Base-by-base conservation (phyloP, 306 rosid genomes). In the Mimosa bimucronata region DNA sequence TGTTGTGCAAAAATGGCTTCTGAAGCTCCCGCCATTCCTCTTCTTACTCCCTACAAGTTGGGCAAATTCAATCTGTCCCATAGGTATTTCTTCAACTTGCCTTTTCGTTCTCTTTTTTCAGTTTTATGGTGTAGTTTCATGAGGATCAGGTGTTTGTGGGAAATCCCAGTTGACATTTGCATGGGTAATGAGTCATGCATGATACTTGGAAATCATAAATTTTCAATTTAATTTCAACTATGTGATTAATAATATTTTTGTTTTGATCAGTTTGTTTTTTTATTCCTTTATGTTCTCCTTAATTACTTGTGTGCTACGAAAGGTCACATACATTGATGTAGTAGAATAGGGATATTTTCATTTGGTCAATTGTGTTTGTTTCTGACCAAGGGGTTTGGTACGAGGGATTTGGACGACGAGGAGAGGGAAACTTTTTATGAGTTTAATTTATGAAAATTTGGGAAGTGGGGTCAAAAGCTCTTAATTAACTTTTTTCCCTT, bases 61-160 rank as follows among this genome's bases (percentile, higher is more conserved):
- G 72, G 72, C 1, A 67, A n/a, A 1, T 67, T 67, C 72, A 38
- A 38, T n/a, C 48, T 67, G 38, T 67, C 72, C 50, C 72, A 67
- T 11, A 67, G 72, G 72, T 67, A 55, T 34, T 66, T 18, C 28
- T 21, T 21, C 21, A 45, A 45, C n/a, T 45, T 48, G 55, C 11
- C 0, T 50, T 18, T 16, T 64, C 42, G 12, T 37, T 30, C 37
- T 9, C 6, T n/a, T 25, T 28, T 66, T 2, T 21, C 46, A 34
- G 9, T 18, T 66, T n/a, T n/a, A n/a, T n/a, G n/a, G n/a, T n/a
- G n/a, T n/a, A n/a, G n/a, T 52, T 52, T 19, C 58, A 52, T 7
- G 11, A 19, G 58, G 55, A 48, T 48, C 21, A 48, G 21, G n/a
- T 48, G 55, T 48, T 52, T 18, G 58, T 52, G 25, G 19, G 23